phyloP scores from a whole-genome alignment of 768 basidiomycete genomes.

The Suillus occidentalis region DNA sequence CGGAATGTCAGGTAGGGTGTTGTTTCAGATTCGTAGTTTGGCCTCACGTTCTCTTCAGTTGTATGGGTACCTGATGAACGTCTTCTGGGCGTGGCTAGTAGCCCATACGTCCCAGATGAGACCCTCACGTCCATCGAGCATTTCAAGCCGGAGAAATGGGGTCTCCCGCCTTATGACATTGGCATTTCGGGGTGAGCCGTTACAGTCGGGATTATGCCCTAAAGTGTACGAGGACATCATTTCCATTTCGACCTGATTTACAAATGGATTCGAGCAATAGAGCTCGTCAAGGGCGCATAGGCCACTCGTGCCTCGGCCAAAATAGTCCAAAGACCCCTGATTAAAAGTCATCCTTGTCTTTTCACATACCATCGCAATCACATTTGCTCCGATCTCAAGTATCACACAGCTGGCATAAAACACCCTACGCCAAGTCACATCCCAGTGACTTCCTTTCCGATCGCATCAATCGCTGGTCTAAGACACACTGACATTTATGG shows the following conservation, averaged over 20 bases:
- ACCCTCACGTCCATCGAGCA: conserved; percentile 62
- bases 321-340: neutral
- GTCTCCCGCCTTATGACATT: conserved; percentile 63
- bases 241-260: neutral
- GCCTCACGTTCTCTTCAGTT: conserved; percentile 41
- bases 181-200: neutral
- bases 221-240: neutral
- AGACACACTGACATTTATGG: neutral
- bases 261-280: neutral
- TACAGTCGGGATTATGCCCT: neutral
- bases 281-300: neutral
- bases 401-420: neutral
- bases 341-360: neutral
- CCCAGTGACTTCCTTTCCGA: neutral
- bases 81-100: conserved; percentile 53
- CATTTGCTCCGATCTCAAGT: neutral
- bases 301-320: neutral
- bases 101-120: conserved; percentile 56
- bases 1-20: conserved; percentile 74
- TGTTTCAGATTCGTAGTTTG: neutral
- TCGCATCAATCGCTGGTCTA: neutral
- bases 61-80: conserved; percentile 84
- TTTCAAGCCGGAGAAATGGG: conserved; percentile 83
- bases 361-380: neutral
- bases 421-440: neutral